Evolutionary conservation across 2,329 filamentous ascomycete genomes (phyloP).

Genomic region (Xylariaceae sp.): DNA sequence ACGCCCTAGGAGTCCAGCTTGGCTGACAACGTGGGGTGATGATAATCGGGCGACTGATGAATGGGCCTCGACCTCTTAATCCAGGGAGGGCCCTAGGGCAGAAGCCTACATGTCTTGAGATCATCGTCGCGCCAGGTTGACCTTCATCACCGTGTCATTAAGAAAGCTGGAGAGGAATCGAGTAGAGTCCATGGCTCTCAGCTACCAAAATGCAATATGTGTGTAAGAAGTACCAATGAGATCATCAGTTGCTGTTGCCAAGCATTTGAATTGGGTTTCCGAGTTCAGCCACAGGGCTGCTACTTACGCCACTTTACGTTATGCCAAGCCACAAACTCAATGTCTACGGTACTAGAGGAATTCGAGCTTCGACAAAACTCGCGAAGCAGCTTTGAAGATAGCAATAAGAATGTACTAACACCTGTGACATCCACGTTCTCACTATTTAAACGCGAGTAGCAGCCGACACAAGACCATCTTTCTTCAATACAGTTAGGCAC

Average conservation of each 20-base stretch:
- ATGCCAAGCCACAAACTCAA: constrained; percentile 10
- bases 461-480: not conserved
- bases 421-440: not conserved
- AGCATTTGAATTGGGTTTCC: constrained; percentile 9
- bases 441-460: not conserved
- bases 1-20: constrained; percentile 35
- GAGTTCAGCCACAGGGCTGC: constrained; percentile 10
- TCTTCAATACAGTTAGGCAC: not conserved
- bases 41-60: constrained; percentile 18
- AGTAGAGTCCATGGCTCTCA: constrained; percentile 7
- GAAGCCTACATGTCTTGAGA: constrained; percentile 36
- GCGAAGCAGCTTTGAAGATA: too few species aligned
- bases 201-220: constrained; percentile 5
- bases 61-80: constrained; percentile 31
- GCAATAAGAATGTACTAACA: constrained; percentile 1
- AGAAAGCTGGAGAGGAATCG: constrained; percentile 5
- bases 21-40: constrained; percentile 22
- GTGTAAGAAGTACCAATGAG: constrained; percentile 24
- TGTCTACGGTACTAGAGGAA: not conserved
- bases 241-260: constrained; percentile 19
- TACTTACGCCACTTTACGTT: constrained; percentile 6
- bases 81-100: constrained; percentile 40
- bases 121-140: constrained; percentile 34
- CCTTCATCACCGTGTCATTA: constrained; percentile 25
- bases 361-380: too few species aligned